Evolutionary conservation across 1,284 basidiomycete genomes (phyloP).

Genomic region (Exobasidium cylindrosporum): DNA sequence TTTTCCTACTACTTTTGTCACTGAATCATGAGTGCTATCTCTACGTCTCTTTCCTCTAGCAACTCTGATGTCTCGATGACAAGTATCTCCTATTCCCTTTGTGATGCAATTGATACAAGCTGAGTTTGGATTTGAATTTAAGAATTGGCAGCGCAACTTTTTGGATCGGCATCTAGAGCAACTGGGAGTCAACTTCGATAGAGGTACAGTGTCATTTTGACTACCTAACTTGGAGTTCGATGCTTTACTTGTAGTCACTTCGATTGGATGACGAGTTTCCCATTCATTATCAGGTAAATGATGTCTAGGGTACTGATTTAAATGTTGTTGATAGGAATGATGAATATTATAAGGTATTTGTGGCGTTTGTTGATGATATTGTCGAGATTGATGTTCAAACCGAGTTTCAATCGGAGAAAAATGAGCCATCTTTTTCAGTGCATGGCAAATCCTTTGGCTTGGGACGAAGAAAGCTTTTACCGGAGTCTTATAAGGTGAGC

Average conservation of each 20-base stretch:
- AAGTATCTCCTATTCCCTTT: constrained; percentile 32
- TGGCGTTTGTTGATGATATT: too few relatives aligned
- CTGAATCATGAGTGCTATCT: constrained; percentile 8
- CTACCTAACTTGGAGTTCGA: neutral
- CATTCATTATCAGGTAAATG: neutral
- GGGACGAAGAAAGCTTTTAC: too few relatives aligned
- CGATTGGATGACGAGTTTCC: neutral
- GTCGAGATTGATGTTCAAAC: too few relatives aligned
- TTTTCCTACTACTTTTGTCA: neutral
- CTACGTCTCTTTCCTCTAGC: constrained; percentile 34
- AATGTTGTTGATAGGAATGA: neutral
- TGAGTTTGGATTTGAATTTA: neutral
- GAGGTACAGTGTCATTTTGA: neutral
- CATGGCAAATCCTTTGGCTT: too few relatives aligned
- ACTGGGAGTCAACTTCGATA: neutral
- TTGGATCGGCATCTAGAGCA: constrained; percentile 11
- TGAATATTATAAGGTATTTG: too few relatives aligned
- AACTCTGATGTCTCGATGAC: constrained; percentile 32
- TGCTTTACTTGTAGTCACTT: neutral
- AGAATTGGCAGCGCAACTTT: constrained; percentile 13
- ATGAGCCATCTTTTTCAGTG: too few relatives aligned
- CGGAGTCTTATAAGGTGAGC: too few relatives aligned
- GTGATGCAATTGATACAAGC: constrained; percentile 29
- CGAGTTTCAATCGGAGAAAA: too few relatives aligned
- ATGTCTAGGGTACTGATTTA: neutral